Base-by-base conservation (phyloP, 495 filamentous ascomycete genomes). In the Lophium mytilinum region DNA sequence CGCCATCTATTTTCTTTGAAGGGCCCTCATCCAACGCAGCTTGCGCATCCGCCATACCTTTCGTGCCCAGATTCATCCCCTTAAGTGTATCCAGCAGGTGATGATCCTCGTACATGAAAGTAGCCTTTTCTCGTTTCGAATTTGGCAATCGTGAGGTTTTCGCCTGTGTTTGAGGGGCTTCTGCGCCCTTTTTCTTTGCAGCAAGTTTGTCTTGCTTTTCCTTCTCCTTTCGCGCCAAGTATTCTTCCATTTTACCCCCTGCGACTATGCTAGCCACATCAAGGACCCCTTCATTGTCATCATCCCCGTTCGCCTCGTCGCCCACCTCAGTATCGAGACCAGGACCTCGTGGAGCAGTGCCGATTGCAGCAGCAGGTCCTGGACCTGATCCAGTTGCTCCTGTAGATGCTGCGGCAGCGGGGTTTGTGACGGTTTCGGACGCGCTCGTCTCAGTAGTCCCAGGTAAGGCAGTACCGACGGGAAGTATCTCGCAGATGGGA, bases 191-290 rank as follows among this genome's bases (percentile, higher is more conserved):
- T 42, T 82, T 81, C 63, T 84, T 87, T 52, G 78, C 79, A n/a
- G 75, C 73, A 0, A 76, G 76, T 73, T 78, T 84, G 52, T 83
- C 87, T n/a, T 79, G 80, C 74, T 95, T 96, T 66, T 95, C 89
- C 70, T 86, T 90, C 62, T 97, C 94, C 65, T 89, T 86, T 66
- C 87, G 88, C 6, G 89, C 91, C 10, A 98, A 76, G 62, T 89
- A 96, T 63, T 97, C 94, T 52, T 82, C 85, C 41, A 91, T 92
- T 72, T 96, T 89, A 37, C 93, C 94, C 56, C 86, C 90, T 0
- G 83, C 81, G 18, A 98, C 90, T 61, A 98, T 95, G 56, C 84
- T 92, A 18, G 93, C 93, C 34, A 98, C 90, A 67, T 98, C 90
- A 12, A 97, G 74, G 4, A 93, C 88, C 2, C 93, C 93, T 52